These are phyloP conservation scores for Aspergillus brunneoviolaceus DNA, from an alignment of 2,329 filamentous ascomycete species.

Conservation along the genomic window DNA sequence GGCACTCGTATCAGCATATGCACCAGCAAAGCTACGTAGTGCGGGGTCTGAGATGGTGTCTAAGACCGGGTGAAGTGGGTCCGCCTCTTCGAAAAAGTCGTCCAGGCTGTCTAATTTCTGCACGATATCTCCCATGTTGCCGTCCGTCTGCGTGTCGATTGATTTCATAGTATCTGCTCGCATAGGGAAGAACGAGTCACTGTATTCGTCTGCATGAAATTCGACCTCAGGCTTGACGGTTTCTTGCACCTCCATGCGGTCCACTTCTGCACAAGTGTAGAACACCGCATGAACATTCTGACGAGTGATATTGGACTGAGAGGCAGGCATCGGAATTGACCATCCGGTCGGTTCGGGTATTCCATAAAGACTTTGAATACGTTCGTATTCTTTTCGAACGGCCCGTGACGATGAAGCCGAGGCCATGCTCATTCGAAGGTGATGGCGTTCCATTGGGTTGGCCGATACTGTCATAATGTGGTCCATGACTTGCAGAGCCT, in stretches of 20 bases:
- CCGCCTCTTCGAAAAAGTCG: conserved; percentile 74
- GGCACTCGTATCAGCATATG: conserved; percentile 70
- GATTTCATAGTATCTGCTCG: conserved; percentile 91
- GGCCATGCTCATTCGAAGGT: conserved; percentile 97
- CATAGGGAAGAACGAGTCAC: conserved; percentile 74
- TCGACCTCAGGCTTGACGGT: conserved; percentile 81
- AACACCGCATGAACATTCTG: conserved; percentile 95
- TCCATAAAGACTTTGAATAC: conserved; percentile 90
- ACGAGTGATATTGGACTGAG: conserved; percentile 81
- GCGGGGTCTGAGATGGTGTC: conserved; percentile 37
- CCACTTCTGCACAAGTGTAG: conserved; percentile 79
- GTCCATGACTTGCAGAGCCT: conserved; percentile 87
- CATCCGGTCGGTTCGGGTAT: conserved; percentile 95
- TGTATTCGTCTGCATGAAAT: conserved; percentile 85
- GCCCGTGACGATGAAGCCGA: conserved; percentile 74
- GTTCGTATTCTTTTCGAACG: conserved; percentile 90
- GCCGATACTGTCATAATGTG: conserved; percentile 93
- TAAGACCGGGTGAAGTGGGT: conserved; percentile 59
- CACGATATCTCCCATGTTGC: conserved; percentile 78
- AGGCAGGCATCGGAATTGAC: conserved; percentile 90
- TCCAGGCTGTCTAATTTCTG: conserved; percentile 75
- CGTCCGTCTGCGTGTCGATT: conserved; percentile 63
- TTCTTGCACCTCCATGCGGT: conserved; percentile 58
- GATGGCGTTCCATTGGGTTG: conserved; percentile 88
- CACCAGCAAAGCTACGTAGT: conserved; percentile 55